phyloP scores from a whole-genome alignment of 352 stramenopile genomes.

The Phytophthora idaei region DNA sequence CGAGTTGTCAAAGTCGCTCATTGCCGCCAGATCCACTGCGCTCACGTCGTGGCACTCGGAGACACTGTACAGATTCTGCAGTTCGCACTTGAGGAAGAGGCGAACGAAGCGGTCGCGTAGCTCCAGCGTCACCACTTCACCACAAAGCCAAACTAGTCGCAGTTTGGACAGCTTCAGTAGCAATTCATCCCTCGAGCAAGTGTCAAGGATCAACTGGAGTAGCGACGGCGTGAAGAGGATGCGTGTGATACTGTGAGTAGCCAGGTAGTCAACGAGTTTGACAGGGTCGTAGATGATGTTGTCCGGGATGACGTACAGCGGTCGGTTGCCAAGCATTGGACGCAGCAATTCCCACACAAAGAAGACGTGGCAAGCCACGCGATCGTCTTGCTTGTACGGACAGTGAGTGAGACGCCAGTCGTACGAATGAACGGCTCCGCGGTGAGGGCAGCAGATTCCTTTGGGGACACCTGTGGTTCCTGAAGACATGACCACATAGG shows the following conservation, averaged over 20 bases:
- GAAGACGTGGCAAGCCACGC: slow-evolving; percentile 93
- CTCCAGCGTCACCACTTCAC: slow-evolving; percentile 93
- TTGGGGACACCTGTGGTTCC: slow-evolving; percentile 93
- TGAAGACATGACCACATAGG: slow-evolving; percentile 94
- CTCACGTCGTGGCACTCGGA: slow-evolving; percentile 94
- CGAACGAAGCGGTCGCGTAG: slow-evolving; percentile 86
- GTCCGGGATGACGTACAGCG: slow-evolving; percentile 93
- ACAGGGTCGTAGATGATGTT: slow-evolving; percentile 92
- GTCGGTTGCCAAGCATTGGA: slow-evolving; percentile 88
- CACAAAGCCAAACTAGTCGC: slow-evolving; percentile 91
- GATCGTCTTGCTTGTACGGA: slow-evolving; percentile 71
- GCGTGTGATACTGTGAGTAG: slow-evolving; percentile 81
- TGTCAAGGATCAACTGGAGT: slow-evolving; percentile 88
- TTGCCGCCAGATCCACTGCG: slow-evolving; percentile 75
- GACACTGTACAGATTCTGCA: slow-evolving; percentile 95
- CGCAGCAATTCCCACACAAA: slow-evolving; percentile 95
- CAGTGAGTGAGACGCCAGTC: slow-evolving; percentile 87
- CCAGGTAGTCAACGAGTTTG: slow-evolving; percentile 81
- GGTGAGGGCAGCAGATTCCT: slow-evolving; percentile 94
- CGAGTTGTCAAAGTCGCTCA: slow-evolving; percentile 74
- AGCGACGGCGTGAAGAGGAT: slow-evolving; percentile 95
- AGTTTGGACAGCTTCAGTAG: slow-evolving; percentile 67
- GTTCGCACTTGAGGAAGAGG: slow-evolving; percentile 81
- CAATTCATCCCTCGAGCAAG: slow-evolving; percentile 57
- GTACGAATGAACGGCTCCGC: slow-evolving; percentile 93